phyloP scores from a whole-genome alignment of 2,329 filamentous ascomycete species.

The Penicillium sp. region DNA sequence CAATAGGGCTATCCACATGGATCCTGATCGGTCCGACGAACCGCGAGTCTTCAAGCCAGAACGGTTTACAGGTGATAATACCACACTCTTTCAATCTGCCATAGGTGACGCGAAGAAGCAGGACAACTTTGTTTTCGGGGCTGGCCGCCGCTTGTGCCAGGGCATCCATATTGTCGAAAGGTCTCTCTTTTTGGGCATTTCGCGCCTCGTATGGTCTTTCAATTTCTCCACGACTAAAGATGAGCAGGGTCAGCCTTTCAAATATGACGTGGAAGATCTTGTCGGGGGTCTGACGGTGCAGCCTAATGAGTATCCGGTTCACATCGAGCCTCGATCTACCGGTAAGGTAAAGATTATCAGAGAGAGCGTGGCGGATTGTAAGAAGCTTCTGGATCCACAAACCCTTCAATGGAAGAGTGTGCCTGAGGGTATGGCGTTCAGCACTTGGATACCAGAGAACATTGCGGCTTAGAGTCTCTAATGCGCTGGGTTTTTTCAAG shows the following conservation, averaged over 20 bases:
- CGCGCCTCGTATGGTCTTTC: neutral
- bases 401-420: too few relatives aligned
- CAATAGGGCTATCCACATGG: constrained; percentile 39
- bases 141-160: neutral
- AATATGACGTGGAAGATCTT: neutral
- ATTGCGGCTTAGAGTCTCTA: too few relatives aligned
- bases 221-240: neutral
- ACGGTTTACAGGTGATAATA: constrained; percentile 34
- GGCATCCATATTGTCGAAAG: neutral
- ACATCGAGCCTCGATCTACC: neutral
- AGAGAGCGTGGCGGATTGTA: neutral
- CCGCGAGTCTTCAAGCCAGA: constrained; percentile 43
- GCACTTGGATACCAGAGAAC: too few relatives aligned
- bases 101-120: constrained; percentile 45
- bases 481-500: too few relatives aligned
- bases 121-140: constrained; percentile 56
- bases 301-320: too few relatives aligned
- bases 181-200: neutral
- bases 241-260: neutral
- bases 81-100: constrained; percentile 33
- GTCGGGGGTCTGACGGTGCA: too few relatives aligned
- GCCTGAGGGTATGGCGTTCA: too few relatives aligned
- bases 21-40: constrained; percentile 41
- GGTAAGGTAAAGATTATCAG: neutral
- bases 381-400: neutral